Base-by-base conservation (phyloP, 192 early-diverging fungal species). In the Gigaspora rosea region DNA sequence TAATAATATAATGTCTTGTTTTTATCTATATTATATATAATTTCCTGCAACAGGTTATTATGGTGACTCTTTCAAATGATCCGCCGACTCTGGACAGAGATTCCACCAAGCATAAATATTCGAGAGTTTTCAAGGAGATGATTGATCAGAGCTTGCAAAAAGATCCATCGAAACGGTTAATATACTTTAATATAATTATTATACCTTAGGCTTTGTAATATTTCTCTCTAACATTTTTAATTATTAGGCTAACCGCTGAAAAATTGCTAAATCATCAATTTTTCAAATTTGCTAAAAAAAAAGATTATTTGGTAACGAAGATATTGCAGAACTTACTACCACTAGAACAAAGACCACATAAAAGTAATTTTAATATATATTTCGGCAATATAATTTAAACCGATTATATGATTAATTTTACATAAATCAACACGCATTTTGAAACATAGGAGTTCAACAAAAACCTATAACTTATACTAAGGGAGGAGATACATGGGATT, bases 81-180 rank as follows among this genome's bases (percentile, higher is more conserved):
- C 95, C 95, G 18, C 95, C 95, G 9, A 96, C 95, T 9, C 76
- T 96, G 73, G 91, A 93, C 52, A 86, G 93, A 57, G 94, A 94
- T 16, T 79, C 84, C 13, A 91, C 91, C 6, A 86, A 85, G 51
- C 86, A 94, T 83, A 92, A 91, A 66, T 96, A 90, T 77, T 85
- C 91, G 7, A 94, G 90, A 77, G 61, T 84, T 12, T 92, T 95
- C 63, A 95, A 95, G 80, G 95, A 96, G 50, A 91, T 96, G 91
- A 93, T 96, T 54, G 95, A 96, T 79, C 36, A 56, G 22, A 95
- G 95, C 84, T 82, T 96, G 33, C 81, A 90, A 51, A 95, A 95
- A 68, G 92, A 95, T 74, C 93, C 95, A 4, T 77, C 83, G 9
- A 92, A 91, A 78, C 82, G 86, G 86, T 85, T 85, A 65, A 15